Base-by-base conservation (phyloP, 164 flowering plant species). In the Aristolochia contorta region DNA sequence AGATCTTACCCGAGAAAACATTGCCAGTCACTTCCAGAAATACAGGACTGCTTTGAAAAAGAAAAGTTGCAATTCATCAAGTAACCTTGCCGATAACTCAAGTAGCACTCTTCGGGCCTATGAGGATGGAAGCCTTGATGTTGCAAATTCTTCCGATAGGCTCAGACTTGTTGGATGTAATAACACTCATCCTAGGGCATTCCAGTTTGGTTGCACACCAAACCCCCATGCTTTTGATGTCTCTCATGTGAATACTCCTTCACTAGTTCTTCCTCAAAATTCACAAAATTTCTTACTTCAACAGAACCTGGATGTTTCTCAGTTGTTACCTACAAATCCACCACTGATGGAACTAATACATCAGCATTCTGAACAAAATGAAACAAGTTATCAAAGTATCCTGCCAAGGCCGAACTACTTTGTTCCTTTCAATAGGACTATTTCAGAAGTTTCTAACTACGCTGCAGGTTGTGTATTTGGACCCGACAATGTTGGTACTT, bases 21-120 rank as follows among this genome's bases (percentile, higher is more conserved):
- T n/a, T n/a, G 33, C 12, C 20, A 58, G 22, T 15, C 73, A 71
- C 33, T 3, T 32, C 7, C 33, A 75, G 78, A 75, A 75, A 54
- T 69, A 25, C 24, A 67, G 79, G 58, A 61, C 24, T 16, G 61
- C 43, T 48, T 32, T 75, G 46, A 62, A 61, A 25, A 66, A 54
- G 69, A 51, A 24, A 19, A 46, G 19, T 45, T 3, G 50, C 27
- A 53, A 20, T 20, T 27, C 59, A 58, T 21, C 60, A 52, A 61
- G 22, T 32, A 55, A 46, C 30, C 52, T n/a, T n/a, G n/a, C n/a
- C n/a, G n/a, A n/a, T n/a, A n/a, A n/a, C n/a, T n/a, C n/a, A n/a
- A n/a, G n/a, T 13, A 18, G 46, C 19, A 9, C 66, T 45, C 23
- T 53, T 55, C 19, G 25, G 19, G 25, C 54, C 41, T 51, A 57